phyloP scores from a whole-genome alignment of 2,329 filamentous ascomycete genomes.

The Fusarium gaditjirri region DNA sequence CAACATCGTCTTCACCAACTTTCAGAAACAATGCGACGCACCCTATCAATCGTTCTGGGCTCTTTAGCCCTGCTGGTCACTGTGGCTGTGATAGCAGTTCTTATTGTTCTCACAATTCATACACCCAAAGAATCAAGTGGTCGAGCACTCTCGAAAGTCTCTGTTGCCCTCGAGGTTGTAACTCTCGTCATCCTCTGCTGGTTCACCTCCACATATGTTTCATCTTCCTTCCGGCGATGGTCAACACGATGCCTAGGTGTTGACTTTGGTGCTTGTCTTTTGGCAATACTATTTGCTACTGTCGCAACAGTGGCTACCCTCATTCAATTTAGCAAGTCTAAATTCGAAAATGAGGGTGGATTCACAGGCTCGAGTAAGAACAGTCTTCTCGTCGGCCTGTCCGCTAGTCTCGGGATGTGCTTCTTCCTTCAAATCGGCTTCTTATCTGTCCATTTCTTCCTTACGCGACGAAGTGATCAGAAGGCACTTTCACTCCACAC shows the following conservation, averaged over 20 bases:
- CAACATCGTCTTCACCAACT: conserved; percentile 4
- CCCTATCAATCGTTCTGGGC: conserved; percentile 35
- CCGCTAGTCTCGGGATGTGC: conserved; percentile 57
- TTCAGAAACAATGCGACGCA: conserved; percentile 32
- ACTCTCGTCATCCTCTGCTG: conserved; percentile 42
- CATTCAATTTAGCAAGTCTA: conserved; percentile 49
- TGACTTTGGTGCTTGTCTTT: conserved; percentile 47
- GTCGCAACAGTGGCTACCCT: conserved; percentile 58
- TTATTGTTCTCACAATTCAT: conserved; percentile 36
- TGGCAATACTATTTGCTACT: conserved; percentile 57
- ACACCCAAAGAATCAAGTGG: conserved; percentile 37
- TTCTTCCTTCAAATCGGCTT: conserved; percentile 62
- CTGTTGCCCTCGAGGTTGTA: conserved; percentile 45
- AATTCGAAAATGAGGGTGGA: conserved; percentile 21
- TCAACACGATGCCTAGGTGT: conserved; percentile 41
- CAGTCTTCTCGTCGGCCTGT: conserved; percentile 56
- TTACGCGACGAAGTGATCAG: conserved; percentile 45
- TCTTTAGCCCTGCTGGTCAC: conserved; percentile 38
- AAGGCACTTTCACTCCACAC: conserved; percentile 37
- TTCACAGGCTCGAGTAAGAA: conserved; percentile 29
- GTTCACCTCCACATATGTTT: conserved; percentile 50
- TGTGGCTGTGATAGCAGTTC: conserved; percentile 31
- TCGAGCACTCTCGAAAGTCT: conserved; percentile 40
- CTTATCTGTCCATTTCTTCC: conserved; percentile 57
- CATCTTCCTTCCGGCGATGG: conserved; percentile 35